Evolutionary conservation across 805 yeast species (phyloP).

Genomic region (Candida krabiensis): DNA sequence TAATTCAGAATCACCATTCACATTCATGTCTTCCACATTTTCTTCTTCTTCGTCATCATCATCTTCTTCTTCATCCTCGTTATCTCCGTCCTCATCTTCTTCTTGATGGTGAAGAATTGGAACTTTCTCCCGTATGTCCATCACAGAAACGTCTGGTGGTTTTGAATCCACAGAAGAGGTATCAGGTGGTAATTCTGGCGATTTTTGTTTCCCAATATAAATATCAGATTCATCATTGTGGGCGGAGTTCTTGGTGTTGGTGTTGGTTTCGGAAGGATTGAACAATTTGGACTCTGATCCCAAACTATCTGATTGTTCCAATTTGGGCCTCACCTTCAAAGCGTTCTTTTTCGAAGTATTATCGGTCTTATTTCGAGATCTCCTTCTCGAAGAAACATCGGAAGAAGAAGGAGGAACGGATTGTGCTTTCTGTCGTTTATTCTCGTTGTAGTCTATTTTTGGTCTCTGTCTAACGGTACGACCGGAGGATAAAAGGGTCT

Average conservation of each 20-base stretch:
- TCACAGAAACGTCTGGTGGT: background rate
- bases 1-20: background rate
- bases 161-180: background rate
- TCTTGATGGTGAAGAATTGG: background rate
- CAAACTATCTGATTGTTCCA: background rate
- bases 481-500: conserved; percentile 11
- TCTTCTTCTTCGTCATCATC: conserved; percentile 1
- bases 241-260: background rate
- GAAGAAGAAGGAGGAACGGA: background rate
- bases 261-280: background rate
- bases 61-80: background rate
- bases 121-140: background rate
- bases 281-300: background rate
- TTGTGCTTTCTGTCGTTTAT: conserved; percentile 12
- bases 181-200: background rate
- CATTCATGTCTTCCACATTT: conserved; percentile 2
- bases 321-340: background rate
- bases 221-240: background rate
- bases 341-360: background rate
- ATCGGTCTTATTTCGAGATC: background rate
- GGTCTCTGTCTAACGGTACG: conserved; percentile 20
- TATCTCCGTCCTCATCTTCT: background rate
- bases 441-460: conserved; percentile 27
- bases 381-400: background rate
- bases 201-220: no score